Percentiles rank a stretch among this genome's conserved stretches.
phyloP scores from a whole-genome alignment of 768 basidiomycete genomes.

The Cytidiella melzeri region DNA sequence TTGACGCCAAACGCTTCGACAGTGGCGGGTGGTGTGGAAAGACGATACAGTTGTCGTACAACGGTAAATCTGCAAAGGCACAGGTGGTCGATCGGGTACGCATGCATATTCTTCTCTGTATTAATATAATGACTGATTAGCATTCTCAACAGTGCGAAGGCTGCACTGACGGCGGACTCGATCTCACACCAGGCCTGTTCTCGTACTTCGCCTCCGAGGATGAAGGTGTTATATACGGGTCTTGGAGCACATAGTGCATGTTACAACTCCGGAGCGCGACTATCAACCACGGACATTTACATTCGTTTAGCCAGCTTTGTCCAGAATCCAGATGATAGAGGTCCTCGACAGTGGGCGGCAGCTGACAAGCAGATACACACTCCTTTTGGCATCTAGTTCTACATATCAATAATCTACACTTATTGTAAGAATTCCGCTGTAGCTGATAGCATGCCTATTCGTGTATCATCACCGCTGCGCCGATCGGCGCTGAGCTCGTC shows the following conservation, averaged over 20 bases:
- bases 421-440: too few species aligned
- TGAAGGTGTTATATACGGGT: conserved; percentile 43
- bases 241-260: conserved; percentile 36
- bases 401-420: too few species aligned
- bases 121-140: not conserved
- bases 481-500: too few species aligned
- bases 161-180: conserved; percentile 54
- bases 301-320: too few species aligned
- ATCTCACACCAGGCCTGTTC: conserved; percentile 58
- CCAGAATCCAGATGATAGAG: too few species aligned
- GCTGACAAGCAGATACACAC: too few species aligned
- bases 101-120: not conserved
- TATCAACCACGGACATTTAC: too few species aligned
- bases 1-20: conserved; percentile 43
- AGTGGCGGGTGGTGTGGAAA: conserved; percentile 46
- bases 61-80: conserved; percentile 51
- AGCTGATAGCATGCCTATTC: too few species aligned
- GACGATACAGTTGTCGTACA: conserved; percentile 51
- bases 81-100: conserved; percentile 55
- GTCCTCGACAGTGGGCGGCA: too few species aligned
- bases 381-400: too few species aligned
- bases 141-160: conserved; percentile 46
- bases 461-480: too few species aligned
- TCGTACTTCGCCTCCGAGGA: conserved; percentile 37
- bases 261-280: too few species aligned